Evolutionary conservation across 805 yeast genomes (phyloP).

Genomic region (Ogataea glucozyma): DNA sequence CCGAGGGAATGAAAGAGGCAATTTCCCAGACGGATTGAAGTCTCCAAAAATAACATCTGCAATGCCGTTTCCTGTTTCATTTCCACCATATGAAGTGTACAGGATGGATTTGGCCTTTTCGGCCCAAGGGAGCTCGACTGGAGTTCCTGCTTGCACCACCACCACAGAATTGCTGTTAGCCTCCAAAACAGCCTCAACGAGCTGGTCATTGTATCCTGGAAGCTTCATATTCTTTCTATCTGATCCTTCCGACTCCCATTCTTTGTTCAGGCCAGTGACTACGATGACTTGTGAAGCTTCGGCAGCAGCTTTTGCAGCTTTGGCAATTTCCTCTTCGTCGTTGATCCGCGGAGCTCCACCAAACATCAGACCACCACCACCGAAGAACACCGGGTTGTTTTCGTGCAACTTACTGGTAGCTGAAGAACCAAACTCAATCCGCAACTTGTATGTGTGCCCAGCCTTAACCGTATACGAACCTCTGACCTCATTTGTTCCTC

Average conservation of each 20-base stretch:
- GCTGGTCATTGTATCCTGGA: slow-evolving; percentile 38
- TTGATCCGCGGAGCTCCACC: slow-evolving; percentile 18
- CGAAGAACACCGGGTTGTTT: slow-evolving; percentile 12
- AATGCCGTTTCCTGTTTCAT: slow-evolving; percentile 43
- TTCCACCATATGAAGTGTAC: slow-evolving; percentile 42
- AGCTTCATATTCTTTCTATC: slow-evolving; percentile 40
- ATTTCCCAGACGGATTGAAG: slow-evolving; percentile 44
- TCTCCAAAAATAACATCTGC: slow-evolving; percentile 48
- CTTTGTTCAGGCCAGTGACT: slow-evolving; percentile 39
- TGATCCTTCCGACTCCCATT: slow-evolving; percentile 44
- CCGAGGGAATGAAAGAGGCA: slow-evolving; percentile 42
- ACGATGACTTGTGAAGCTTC: slow-evolving; percentile 39
- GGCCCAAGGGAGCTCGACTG: slow-evolving; percentile 45
- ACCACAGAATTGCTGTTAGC: slow-evolving; percentile 39
- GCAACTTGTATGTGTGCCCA: slow-evolving; percentile 47
- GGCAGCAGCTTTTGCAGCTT: slow-evolving; percentile 39
- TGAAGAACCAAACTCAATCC: slow-evolving; percentile 53
- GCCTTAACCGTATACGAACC: slow-evolving; percentile 40
- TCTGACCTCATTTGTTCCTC: slow-evolving; percentile 54
- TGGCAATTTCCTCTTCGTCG: slow-evolving; percentile 15
- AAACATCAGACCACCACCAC: slow-evolving; percentile 26
- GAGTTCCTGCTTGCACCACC: slow-evolving; percentile 44
- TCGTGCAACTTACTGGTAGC: slow-evolving; percentile 33
- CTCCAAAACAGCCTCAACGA: slow-evolving; percentile 35
- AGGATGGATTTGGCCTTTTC: slow-evolving; percentile 32